Evolutionary conservation across 2,329 filamentous ascomycete species (phyloP), one percentile per base, ranked within the genome.

Genomic region (Capronia coronata): DNA sequence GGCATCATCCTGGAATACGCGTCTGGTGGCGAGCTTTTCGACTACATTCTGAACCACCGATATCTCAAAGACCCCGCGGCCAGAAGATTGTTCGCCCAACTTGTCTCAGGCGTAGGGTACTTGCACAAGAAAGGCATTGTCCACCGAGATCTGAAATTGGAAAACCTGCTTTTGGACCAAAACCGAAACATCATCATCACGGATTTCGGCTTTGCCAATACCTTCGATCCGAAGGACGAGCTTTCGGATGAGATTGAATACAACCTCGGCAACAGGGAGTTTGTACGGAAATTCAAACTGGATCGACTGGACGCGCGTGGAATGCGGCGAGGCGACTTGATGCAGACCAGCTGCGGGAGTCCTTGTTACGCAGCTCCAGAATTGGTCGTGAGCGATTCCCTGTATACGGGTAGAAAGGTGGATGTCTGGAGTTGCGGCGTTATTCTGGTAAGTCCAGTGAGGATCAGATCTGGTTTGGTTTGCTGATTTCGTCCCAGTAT

Each of bases 171-270:
- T 30, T 77, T 98, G 44, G 93, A 98, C 69, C 84, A 91, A 56
- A 96, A 98, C 65, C 85, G 89, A 56, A 98, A 98, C 73, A 97
- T 98, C 64, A 98, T 98, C 71, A 98, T 98, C 65, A 98, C 93
- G 13, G 93, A 98, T 70, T 98, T 98, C 69, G 93, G 93, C 14
- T 98, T 98, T 66, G 93, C 93, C 60, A 98, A 98, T 69, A 97
- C 90, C 0, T 98, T 98, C 64, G 86, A 96, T 64, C 81, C 93
- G 0, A 72, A 75, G 29, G 93, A 98, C 64, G 89, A 96, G 66
- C 76, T 98, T 32, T 81, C 80, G 3, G 88, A 95, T 52, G 90
- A 96, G 51, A 86, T 96, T 58, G 93, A 97, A 68, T 80, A 88
- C 62, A 87, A 89, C 56, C 73, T 98, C 18, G 79, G 80, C 21